Evolutionary conservation across 108 stramenopile species (phyloP).

Genomic region (Nitzschia sp.): DNA sequence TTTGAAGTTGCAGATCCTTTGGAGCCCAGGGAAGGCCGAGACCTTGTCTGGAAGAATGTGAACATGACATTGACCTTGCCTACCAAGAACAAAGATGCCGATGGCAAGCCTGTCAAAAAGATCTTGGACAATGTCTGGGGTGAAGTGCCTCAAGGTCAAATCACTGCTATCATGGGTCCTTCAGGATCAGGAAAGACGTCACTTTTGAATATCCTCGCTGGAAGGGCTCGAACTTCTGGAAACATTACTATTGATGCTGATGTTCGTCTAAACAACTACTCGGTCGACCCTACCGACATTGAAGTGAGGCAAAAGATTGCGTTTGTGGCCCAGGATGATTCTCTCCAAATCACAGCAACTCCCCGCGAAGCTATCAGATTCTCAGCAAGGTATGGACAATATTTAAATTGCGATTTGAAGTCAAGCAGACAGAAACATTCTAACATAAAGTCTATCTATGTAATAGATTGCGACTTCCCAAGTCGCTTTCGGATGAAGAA

Average conservation of each 20-base stretch:
- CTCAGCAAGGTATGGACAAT: constrained; percentile 35
- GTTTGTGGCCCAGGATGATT: constrained; percentile 86
- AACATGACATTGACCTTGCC: constrained; percentile 40
- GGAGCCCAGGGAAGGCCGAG: constrained; percentile 37
- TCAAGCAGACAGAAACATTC: background rate
- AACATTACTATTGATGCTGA: constrained; percentile 32
- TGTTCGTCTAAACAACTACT: constrained; percentile 38
- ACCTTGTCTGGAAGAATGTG: constrained; percentile 48
- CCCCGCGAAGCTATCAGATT: constrained; percentile 82
- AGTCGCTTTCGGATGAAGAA: constrained; percentile 44
- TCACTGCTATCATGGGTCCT: constrained; percentile 51
- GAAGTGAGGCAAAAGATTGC: constrained; percentile 54
- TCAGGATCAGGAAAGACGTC: constrained; percentile 58
- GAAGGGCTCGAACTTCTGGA: constrained; percentile 34
- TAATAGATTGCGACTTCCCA: constrained; percentile 55
- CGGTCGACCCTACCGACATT: constrained; percentile 43
- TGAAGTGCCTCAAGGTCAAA: constrained; percentile 50
- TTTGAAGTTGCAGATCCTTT: constrained; percentile 32
- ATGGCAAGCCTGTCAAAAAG: constrained; percentile 10
- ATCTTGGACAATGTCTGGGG: constrained; percentile 56
- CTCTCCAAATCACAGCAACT: constrained; percentile 65
- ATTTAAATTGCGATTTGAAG: background rate
- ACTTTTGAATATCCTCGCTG: constrained; percentile 67
- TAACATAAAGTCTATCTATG: background rate
- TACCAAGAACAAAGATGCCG: background rate